Evolutionary conservation across 129 eudicot genomes (phyloP).

Genomic region (Flaveria sonorensis): DNA sequence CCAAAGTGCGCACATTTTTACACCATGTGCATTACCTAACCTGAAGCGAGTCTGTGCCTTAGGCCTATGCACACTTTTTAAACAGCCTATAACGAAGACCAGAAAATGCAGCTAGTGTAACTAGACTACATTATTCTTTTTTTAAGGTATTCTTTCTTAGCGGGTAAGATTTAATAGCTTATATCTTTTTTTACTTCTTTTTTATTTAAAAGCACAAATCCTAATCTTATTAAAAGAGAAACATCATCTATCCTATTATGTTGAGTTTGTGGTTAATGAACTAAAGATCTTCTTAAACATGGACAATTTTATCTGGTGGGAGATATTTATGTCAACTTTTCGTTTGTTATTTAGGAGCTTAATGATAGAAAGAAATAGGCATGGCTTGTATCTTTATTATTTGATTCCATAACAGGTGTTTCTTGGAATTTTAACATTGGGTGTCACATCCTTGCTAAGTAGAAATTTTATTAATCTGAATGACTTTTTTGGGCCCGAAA

Average conservation of each 20-base stretch:
- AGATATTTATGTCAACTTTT: conserved; percentile 16
- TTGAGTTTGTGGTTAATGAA: neutral
- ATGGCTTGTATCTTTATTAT: conserved; percentile 18
- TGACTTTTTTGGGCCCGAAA: neutral
- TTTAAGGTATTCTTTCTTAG: conserved; percentile 11
- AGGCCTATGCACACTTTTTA: neutral
- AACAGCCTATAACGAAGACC: neutral
- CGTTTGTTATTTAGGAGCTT: neutral
- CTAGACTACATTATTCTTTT: neutral
- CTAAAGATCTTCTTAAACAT: conserved; percentile 2
- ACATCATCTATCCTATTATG: neutral
- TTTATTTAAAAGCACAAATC: neutral
- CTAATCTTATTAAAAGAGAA: neutral
- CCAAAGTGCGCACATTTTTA: neutral
- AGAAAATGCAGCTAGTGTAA: conserved; percentile 10
- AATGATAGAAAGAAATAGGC: neutral
- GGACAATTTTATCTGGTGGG: conserved; percentile 10
- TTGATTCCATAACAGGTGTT: conserved; percentile 9
- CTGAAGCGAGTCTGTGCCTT: neutral
- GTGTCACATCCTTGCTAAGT: conserved; percentile 11
- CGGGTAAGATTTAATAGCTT: neutral
- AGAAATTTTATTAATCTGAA: neutral
- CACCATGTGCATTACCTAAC: neutral
- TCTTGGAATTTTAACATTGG: conserved; percentile 18
- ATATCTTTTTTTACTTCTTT: neutral